Conservation (phyloP, 2,329 filamentous ascomycete species). For the Bipolaris gigantea region DNA sequence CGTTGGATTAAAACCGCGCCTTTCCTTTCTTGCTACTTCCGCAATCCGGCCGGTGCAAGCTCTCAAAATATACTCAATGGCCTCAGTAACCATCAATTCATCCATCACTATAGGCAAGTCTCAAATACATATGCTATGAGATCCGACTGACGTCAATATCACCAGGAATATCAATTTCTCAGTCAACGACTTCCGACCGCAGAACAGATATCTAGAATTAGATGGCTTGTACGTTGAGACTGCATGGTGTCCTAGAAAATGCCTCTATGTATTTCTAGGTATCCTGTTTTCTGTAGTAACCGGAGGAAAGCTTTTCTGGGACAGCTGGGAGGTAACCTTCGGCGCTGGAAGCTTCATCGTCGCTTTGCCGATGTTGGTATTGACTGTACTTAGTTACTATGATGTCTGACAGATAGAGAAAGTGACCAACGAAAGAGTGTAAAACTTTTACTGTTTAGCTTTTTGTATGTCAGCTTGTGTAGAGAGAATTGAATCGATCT, state of each 20-base stretch:
- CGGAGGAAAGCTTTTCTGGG: constrained; percentile 1
- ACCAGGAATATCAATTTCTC: neutral
- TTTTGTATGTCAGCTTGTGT: too few relatives aligned
- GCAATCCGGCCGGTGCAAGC: neutral
- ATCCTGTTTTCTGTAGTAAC: neutral
- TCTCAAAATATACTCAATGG: neutral
- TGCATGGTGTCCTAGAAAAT: neutral
- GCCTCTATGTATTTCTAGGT: neutral
- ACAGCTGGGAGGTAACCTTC: constrained; percentile 10
- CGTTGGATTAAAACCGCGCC: neutral
- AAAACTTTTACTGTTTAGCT: too few relatives aligned
- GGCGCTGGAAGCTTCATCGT: constrained; percentile 13
- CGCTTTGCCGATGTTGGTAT: constrained; percentile 5
- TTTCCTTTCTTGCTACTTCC: neutral
- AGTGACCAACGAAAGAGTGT: neutral
- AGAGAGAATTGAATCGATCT: too few relatives aligned
- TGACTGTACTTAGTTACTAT: neutral
- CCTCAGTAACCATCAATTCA: neutral
- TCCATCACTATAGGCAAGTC: neutral
- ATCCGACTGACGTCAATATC: neutral
- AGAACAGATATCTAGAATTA: neutral
- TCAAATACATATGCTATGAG: too few relatives aligned
- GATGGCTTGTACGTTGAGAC: neutral
- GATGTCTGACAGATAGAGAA: neutral
- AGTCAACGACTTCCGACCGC: neutral